Conservation (phyloP, 495 filamentous ascomycete genomes). For the Geoglossum glabrum region DNA sequence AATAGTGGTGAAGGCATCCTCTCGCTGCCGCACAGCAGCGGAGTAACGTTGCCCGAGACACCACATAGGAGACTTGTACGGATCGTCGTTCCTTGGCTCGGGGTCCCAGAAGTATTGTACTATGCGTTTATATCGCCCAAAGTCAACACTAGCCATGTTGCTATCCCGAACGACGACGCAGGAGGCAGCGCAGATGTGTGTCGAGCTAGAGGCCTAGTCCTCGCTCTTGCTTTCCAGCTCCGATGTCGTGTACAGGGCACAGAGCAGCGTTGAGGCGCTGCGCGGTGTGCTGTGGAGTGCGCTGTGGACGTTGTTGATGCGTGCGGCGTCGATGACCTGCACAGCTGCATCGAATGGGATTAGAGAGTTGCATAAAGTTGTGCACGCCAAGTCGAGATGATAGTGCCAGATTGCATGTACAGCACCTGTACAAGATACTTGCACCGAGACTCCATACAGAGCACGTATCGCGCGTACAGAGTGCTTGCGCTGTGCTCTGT, state of each 20-base stretch:
- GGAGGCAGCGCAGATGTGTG: background rate
- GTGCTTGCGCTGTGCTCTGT: no score
- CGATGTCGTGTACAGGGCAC: no score
- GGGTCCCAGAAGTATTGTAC: slow-evolving; percentile 93
- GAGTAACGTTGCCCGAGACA: slow-evolving; percentile 65
- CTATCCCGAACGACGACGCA: background rate
- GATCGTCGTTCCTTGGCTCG: slow-evolving; percentile 64
- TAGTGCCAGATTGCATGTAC: no score
- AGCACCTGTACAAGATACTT: no score
- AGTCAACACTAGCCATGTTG: slow-evolving; percentile 37
- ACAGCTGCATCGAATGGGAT: background rate
- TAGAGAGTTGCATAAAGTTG: background rate
- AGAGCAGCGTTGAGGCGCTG: no score
- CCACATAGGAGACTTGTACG: slow-evolving; percentile 56
- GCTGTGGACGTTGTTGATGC: background rate
- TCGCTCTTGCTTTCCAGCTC: background rate
- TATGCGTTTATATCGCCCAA: slow-evolving; percentile 56
- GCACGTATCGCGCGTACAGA: no score
- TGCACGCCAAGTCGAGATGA: no score
- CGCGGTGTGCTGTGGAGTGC: background rate
- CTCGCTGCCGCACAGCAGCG: slow-evolving; percentile 14
- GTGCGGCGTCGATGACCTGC: background rate
- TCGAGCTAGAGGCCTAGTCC: background rate
- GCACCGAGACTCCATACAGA: no score
- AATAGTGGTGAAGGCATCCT: slow-evolving; percentile 2